Base-by-base conservation (phyloP, 257 asterid genomes). In the Solanum bulbocastanum region DNA sequence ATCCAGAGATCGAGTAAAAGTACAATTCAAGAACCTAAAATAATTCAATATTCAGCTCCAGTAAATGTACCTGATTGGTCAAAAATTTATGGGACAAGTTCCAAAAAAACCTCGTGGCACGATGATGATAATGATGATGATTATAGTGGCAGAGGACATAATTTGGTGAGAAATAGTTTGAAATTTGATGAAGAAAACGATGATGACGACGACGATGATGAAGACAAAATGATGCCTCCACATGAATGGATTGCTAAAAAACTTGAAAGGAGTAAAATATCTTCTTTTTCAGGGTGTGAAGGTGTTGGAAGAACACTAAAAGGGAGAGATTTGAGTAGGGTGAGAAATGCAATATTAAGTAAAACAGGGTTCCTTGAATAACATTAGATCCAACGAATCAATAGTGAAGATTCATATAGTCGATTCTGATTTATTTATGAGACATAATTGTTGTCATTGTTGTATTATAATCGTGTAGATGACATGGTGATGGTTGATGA, bases 351-450 rank as follows among this genome's bases (percentile, higher is more conserved):
- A 36, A 92, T 95, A 6, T 88, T 95, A 71, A 88, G 93, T 71
- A 93, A 86, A 91, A 95, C 98, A 5, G 98, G 98, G 5, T 95
- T 94, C 91, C 95, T 95, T 86, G 96, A 95, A 89, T 90, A 86
- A 10, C 30, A 30, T 81, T 30, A 16, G 11, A 27, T 16, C 5
- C 10, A 46, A 42, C 1, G 25, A 15, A 27, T 81, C 0, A 11
- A 46, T 20, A 16, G 10, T 46, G 2, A 46, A 18, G 36, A 81
- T 81, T 81, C 27, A 8, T 46, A 30, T 42, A 15, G 6, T 44
- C 8, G 14, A 42, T 78, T 10, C 0, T 14, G 1, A 78, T 78
- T 78, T 42, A 3, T 42, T 78, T 42, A 15, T 25, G 8, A 81
- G 16, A 6, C 3, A 2, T 15, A 81, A 30, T 2, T 46, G 1